Conservation (phyloP, 345 rosid genomes). For the Euphorbia lathyris region DNA sequence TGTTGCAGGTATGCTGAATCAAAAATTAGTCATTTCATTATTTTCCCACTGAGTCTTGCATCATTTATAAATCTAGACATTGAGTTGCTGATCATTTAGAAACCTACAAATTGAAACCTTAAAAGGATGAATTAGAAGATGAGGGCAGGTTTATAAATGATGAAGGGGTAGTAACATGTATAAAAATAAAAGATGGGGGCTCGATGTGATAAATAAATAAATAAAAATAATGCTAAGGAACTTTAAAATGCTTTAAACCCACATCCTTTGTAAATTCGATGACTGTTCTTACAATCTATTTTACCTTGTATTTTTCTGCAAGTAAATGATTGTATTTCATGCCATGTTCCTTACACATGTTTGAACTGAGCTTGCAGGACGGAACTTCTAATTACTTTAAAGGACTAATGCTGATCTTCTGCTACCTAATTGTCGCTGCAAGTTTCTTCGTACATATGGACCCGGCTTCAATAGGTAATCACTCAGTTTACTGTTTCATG, state of each 20-base stretch:
- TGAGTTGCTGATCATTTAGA: background rate
- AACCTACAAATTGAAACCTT: background rate
- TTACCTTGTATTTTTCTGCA: no score
- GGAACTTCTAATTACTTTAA: conserved; percentile 25
- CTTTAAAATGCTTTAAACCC: no score
- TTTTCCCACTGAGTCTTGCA: background rate
- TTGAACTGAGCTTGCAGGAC: conserved; percentile 15
- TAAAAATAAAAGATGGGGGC: no score
- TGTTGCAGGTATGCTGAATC: conserved; percentile 18
- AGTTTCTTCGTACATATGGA: conserved; percentile 20
- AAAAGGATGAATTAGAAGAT: no score
- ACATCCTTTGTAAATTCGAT: no score
- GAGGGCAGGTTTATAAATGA: background rate
- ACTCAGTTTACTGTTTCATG: background rate
- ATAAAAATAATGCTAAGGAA: no score
- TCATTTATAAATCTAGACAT: background rate
- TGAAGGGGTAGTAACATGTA: no score
- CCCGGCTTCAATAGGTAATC: conserved; percentile 1
- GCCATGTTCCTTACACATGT: background rate
- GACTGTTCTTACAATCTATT: no score
- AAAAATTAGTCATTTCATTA: background rate
- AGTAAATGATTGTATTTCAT: background rate
- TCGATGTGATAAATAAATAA: no score
- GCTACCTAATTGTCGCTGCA: conserved; percentile 21
- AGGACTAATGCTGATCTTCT: conserved; percentile 22